These are phyloP conservation scores for Leptosphaerulina australis DNA, from an alignment of 2,329 filamentous ascomycete genomes.

Conservation along the genomic window DNA sequence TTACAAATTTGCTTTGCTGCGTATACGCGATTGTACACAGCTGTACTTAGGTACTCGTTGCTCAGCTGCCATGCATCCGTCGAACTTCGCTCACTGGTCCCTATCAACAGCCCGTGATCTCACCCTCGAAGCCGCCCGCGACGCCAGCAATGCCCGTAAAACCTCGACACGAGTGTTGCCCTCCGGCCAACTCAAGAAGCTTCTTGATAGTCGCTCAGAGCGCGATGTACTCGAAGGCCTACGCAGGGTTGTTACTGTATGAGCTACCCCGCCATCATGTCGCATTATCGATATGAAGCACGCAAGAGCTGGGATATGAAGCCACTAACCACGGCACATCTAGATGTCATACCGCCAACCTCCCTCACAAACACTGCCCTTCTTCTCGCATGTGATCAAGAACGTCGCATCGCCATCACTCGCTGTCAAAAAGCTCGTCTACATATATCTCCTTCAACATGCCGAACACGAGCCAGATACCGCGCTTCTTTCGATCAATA, in stretches of 20 bases:
- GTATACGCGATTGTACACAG: not conserved
- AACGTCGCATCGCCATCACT: constrained; percentile 93
- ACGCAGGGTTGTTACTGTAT: constrained; percentile 83
- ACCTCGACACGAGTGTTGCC: constrained; percentile 70
- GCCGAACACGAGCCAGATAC: constrained; percentile 96
- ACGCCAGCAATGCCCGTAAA: constrained; percentile 67
- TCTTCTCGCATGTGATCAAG: constrained; percentile 98
- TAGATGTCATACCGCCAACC: constrained; percentile 97
- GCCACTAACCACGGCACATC: constrained; percentile 26
- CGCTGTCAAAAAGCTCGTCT: constrained; percentile 97
- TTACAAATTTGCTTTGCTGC: constrained; percentile 6
- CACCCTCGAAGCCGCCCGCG: constrained; percentile 94
- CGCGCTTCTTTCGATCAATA: constrained; percentile 94
- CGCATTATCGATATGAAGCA: not conserved
- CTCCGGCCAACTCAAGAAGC: constrained; percentile 86
- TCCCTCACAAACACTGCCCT: constrained; percentile 69
- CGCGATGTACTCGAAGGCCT: constrained; percentile 91
- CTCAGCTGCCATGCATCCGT: constrained; percentile 41
- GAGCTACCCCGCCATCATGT: constrained; percentile 35
- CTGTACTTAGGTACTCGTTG: constrained; percentile 17
- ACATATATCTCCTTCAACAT: constrained; percentile 97
- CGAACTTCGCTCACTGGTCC: constrained; percentile 49
- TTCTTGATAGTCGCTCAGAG: constrained; percentile 92
- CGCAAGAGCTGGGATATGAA: not conserved
- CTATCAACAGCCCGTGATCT: constrained; percentile 80